Evolutionary conservation across 2,329 filamentous ascomycete genomes (phyloP).

Genomic region (Ophiocordyceps camponoti-leonardi): DNA sequence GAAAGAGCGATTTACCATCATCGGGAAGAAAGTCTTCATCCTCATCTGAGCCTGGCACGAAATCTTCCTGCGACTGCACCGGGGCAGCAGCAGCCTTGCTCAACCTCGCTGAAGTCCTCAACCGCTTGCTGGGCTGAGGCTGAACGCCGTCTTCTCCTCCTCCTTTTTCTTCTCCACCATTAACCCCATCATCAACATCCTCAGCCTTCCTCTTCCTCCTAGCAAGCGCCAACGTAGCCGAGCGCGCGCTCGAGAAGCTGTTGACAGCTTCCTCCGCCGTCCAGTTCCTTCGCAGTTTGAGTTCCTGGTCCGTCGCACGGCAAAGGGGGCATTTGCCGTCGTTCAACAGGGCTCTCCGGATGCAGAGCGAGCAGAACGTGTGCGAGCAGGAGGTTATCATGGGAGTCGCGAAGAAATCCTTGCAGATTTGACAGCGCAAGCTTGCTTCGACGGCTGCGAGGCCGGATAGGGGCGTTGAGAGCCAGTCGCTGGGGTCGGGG

Average conservation of each 20-base stretch:
- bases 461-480: conserved; percentile 47
- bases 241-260: conserved; percentile 51
- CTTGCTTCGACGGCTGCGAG: conserved; percentile 64
- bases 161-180: too few relatives aligned
- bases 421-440: conserved; percentile 91
- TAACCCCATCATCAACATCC: conserved; percentile 2
- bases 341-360: conserved; percentile 64
- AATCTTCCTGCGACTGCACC: conserved; percentile 5
- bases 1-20: conserved; percentile 6
- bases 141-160: conserved; percentile 10
- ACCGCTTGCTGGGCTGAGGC: conserved; percentile 21
- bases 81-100: conserved; percentile 18
- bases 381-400: conserved; percentile 92
- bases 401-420: conserved; percentile 88
- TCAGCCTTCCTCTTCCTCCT: conserved; percentile 37
- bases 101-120: conserved; percentile 33
- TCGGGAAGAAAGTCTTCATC: conserved; percentile 15
- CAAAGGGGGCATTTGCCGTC: conserved; percentile 85
- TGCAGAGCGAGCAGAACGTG: conserved; percentile 93
- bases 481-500: conserved; percentile 74
- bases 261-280: conserved; percentile 72
- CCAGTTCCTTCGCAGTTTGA: conserved; percentile 72
- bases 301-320: conserved; percentile 60
- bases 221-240: conserved; percentile 47
- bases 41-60: conserved; percentile 10